A percentile compares a stretch with the other conserved stretches of the same genome.
phyloP scores from a whole-genome alignment of 805 yeast species.

The Saccharomycopsis fibuligera region DNA sequence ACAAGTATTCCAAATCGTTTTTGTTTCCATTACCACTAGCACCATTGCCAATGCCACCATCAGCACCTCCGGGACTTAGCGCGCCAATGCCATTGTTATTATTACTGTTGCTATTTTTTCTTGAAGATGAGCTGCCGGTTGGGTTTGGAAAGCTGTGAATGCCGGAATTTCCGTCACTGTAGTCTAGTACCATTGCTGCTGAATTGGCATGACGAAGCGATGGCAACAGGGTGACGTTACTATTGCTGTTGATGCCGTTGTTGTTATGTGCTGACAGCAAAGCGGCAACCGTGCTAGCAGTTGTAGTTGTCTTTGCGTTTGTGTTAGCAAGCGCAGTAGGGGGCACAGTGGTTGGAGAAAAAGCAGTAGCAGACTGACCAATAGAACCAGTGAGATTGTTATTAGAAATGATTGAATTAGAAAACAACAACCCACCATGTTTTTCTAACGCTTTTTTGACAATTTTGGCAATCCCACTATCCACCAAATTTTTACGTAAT shows the following conservation, averaged over 20 bases:
- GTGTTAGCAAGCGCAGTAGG: too few relatives aligned
- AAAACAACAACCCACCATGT: slow-evolving; percentile 9
- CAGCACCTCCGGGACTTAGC: neutral
- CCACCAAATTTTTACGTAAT: slow-evolving; percentile 26
- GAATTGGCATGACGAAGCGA: neutral
- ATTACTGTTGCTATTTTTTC: too few relatives aligned
- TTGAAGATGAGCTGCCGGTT: too few relatives aligned
- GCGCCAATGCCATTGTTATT: too few relatives aligned
- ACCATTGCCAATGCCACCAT: neutral
- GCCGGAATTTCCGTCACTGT: neutral
- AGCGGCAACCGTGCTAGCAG: too few relatives aligned
- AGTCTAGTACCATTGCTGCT: neutral
- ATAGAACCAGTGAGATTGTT: too few relatives aligned
- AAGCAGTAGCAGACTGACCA: too few relatives aligned
- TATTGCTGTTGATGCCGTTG: neutral
- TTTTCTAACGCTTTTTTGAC: slow-evolving; percentile 12
- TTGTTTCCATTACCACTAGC: neutral
- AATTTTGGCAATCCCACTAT: slow-evolving; percentile 27
- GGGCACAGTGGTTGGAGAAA: neutral
- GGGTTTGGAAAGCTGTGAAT: neutral
- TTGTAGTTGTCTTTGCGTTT: too few relatives aligned
- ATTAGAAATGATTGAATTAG: neutral
- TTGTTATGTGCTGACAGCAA: too few relatives aligned
- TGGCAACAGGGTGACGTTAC: too few relatives aligned
- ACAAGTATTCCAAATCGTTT: neutral